Evolutionary conservation across 345 rosid genomes (phyloP).

Genomic region (Lumnitzera racemosa): DNA sequence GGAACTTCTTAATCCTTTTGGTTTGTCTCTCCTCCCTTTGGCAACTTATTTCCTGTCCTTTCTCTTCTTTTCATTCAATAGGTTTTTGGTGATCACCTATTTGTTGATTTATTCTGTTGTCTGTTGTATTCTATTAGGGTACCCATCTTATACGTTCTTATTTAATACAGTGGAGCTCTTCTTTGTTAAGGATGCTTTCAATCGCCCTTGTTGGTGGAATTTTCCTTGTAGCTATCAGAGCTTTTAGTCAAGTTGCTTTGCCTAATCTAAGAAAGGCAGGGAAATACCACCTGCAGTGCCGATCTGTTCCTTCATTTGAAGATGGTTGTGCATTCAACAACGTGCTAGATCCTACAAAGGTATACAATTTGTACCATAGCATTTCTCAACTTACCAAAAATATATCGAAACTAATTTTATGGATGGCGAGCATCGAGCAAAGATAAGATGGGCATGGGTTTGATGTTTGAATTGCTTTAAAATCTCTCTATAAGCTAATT

Average conservation of each 20-base stretch:
- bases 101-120: too few species aligned
- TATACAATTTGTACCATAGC: slow-evolving; percentile 6
- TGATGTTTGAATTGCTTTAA: background rate
- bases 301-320: slow-evolving; percentile 31
- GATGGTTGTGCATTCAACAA: slow-evolving; percentile 22
- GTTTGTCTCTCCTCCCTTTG: too few species aligned
- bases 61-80: too few species aligned
- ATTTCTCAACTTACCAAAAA: too few species aligned
- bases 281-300: slow-evolving; percentile 20
- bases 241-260: slow-evolving; percentile 32
- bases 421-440: background rate
- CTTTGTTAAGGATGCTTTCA: slow-evolving; percentile 44
- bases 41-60: too few species aligned
- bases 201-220: slow-evolving; percentile 58
- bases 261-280: slow-evolving; percentile 35
- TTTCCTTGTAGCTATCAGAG: slow-evolving; percentile 38
- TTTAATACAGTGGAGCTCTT: slow-evolving; percentile 47
- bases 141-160: slow-evolving; percentile 6
- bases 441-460: background rate
- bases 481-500: background rate
- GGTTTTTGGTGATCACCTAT: too few species aligned
- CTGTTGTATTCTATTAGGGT: too few species aligned
- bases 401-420: too few species aligned
- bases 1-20: too few species aligned
- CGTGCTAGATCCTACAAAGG: slow-evolving; percentile 44